These are phyloP conservation scores for Macrocybe gigantea DNA, from an alignment of 768 basidiomycete species.

Conservation along the genomic window DNA sequence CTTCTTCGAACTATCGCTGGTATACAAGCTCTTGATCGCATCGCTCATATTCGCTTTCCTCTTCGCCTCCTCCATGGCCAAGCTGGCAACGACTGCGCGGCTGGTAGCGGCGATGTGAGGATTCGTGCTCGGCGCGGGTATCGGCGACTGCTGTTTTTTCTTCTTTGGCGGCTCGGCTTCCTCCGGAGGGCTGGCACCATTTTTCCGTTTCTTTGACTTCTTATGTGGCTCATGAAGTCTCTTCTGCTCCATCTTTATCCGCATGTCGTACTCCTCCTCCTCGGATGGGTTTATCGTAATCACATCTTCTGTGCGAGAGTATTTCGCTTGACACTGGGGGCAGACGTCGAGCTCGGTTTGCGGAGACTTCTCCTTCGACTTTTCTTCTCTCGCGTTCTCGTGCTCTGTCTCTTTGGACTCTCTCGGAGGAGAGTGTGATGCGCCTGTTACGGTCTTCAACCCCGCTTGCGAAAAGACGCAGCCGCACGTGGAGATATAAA, in stretches of 20 bases:
- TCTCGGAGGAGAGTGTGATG: conserved; percentile 23
- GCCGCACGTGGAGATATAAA: conserved; percentile 81
- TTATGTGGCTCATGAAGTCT: conserved; percentile 52
- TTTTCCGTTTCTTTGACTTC: conserved; percentile 58
- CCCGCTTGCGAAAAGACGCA: conserved; percentile 89
- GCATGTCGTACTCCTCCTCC: conserved; percentile 62
- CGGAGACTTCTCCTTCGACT: conserved; percentile 16
- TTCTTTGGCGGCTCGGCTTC: conserved; percentile 33
- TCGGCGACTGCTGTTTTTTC: conserved; percentile 38
- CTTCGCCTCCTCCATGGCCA: conserved; percentile 79
- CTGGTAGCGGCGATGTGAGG: conserved; percentile 52
- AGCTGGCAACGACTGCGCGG: conserved; percentile 61
- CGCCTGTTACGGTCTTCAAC: conserved; percentile 55
- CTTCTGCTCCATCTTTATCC: conserved; percentile 47
- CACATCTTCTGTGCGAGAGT: conserved; percentile 49
- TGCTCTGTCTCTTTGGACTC: conserved; percentile 24
- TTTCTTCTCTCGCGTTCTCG: conserved; percentile 11
- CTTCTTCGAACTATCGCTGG: conserved; percentile 41
- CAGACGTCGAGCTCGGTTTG: conserved; percentile 47
- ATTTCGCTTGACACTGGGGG: conserved; percentile 74
- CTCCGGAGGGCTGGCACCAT: conserved; percentile 19
- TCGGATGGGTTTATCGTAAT: conserved; percentile 61
- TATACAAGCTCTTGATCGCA: conserved; percentile 80
- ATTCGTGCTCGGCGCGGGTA: conserved; percentile 35
- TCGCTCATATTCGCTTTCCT: conserved; percentile 81